phyloP scores from a whole-genome alignment of 306 rosid species.

The Castanea sativa region DNA sequence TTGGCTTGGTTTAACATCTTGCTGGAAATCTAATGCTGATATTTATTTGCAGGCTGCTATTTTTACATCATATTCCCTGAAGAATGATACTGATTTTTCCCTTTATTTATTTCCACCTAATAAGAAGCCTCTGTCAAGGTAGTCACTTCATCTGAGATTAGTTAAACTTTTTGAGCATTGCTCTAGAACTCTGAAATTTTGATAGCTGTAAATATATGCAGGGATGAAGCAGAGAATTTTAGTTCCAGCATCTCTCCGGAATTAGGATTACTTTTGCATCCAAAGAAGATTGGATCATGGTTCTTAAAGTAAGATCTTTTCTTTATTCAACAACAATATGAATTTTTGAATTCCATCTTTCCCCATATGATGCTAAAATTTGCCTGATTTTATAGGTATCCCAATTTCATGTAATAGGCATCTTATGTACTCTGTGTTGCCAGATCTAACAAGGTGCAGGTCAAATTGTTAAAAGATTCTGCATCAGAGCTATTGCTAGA shows the following conservation, averaged over 20 bases:
- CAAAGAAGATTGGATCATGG: conserved; percentile 77
- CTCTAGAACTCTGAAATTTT: conserved; percentile 22
- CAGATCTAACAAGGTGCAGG: conserved; percentile 71
- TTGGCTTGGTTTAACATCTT: conserved; percentile 16
- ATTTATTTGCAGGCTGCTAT: conserved; percentile 62
- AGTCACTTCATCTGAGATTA: conserved; percentile 17
- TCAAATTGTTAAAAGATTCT: conserved; percentile 59
- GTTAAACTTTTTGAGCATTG: conserved; percentile 9
- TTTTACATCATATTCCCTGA: conserved; percentile 77
- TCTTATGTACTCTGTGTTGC: conserved; percentile 22
- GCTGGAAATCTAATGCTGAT: conserved; percentile 25
- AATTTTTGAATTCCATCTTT: conserved; percentile 16
- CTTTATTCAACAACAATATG: conserved; percentile 17
- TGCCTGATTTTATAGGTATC: conserved; percentile 21
- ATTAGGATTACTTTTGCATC: conserved; percentile 67
- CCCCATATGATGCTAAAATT: conserved; percentile 18
- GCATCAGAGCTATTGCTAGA: conserved; percentile 68
- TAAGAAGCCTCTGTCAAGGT: conserved; percentile 69
- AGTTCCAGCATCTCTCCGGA: conserved; percentile 51
- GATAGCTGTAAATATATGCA: conserved; percentile 39
- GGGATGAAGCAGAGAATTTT: conserved; percentile 52
- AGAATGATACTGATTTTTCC: conserved; percentile 65
- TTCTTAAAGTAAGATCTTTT: conserved; percentile 68
- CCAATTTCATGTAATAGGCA: conserved; percentile 17
- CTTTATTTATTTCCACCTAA: conserved; percentile 65